Conservation (phyloP, 371 early-diverging fungal species). For the Gilbertella persicaria region DNA sequence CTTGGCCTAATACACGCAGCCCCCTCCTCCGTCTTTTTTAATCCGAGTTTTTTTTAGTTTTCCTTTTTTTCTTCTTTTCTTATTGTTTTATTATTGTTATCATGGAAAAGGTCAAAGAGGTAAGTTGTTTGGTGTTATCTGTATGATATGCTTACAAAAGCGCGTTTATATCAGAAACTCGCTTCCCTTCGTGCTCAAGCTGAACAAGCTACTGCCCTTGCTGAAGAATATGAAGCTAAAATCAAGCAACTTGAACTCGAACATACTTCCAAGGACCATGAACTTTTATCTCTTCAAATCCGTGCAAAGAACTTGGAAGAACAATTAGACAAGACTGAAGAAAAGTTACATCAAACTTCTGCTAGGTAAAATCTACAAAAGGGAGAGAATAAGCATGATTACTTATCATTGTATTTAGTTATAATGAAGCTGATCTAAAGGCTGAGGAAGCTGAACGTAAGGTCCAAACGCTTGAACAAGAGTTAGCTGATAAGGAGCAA, state of each 20-base stretch:
- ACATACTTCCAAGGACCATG: slow-evolving; percentile 75
- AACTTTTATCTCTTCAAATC: slow-evolving; percentile 70
- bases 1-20: background rate
- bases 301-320: slow-evolving; percentile 67
- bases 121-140: slow-evolving; percentile 6
- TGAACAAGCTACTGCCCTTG: slow-evolving; percentile 65
- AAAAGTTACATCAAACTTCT: slow-evolving; percentile 54
- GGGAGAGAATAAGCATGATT: background rate
- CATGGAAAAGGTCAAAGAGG: slow-evolving; percentile 31
- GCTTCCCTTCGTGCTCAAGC: slow-evolving; percentile 68
- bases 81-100: slow-evolving; percentile 1
- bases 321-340: slow-evolving; percentile 66
- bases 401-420: slow-evolving; percentile 38
- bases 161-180: slow-evolving; percentile 62
- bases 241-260: slow-evolving; percentile 68
- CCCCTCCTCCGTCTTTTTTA: background rate
- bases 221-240: slow-evolving; percentile 67
- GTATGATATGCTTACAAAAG: background rate
- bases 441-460: slow-evolving; percentile 77
- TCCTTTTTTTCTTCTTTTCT: slow-evolving; percentile 4
- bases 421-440: slow-evolving; percentile 72
- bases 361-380: slow-evolving; percentile 56
- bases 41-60: slow-evolving; percentile 4
- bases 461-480: slow-evolving; percentile 64
- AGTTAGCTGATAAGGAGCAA: slow-evolving; percentile 63